Evolutionary conservation across 2,329 filamentous ascomycete species (phyloP), one percentile per base, ranked within the genome.

Genomic region (Cladosporium sp.): DNA sequence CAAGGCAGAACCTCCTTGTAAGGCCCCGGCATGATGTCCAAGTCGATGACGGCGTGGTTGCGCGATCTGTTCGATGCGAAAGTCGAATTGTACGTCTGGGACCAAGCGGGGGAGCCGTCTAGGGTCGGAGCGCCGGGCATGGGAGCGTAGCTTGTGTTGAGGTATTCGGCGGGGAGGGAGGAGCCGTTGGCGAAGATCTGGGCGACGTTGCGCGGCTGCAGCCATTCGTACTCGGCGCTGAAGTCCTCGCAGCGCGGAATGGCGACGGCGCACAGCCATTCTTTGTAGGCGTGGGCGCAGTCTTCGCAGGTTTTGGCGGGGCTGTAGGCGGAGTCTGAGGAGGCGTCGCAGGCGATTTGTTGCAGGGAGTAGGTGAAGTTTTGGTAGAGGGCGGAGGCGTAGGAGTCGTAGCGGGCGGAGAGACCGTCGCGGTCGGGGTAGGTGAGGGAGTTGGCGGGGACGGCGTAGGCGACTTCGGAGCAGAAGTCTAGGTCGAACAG

Each of bases 1-100:
- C 92, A 97, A 0, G 93, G 93, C 7, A 95, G 72, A 16, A 97
- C 74, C 71, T 98, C 93, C 64, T 91, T 94, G 70, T 98, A 97
- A 0, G 93, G 93, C 0, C 93, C 93, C 0, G 93, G 91, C 54
- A 77, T 69, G 52, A 97, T 82, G 1, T 71, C 57, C 2, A 73
- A 60, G 61, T 96, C 90, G 58, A 97, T 93, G 49, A 68, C 62
- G 12, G 41, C 80, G 70, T 55, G 51, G 48, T 67, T 67, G n/a
- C 66, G 59, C 11, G 59, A 63, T 7, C 49, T 54, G 47, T 66
- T 67, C 3, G 66, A 59, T 0, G 66, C 64, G 42, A 63, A 55
- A 22, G 61, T 58, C 27, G 57, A 58, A 20, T 55, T 54, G 43
- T 57, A 62, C 1, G 64, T 65, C 42, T 67, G 66, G n/a, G 53